These are phyloP conservation scores for Rhynchosporium graminicola DNA, from an alignment of 2,329 filamentous ascomycete species.

Conservation along the genomic window DNA sequence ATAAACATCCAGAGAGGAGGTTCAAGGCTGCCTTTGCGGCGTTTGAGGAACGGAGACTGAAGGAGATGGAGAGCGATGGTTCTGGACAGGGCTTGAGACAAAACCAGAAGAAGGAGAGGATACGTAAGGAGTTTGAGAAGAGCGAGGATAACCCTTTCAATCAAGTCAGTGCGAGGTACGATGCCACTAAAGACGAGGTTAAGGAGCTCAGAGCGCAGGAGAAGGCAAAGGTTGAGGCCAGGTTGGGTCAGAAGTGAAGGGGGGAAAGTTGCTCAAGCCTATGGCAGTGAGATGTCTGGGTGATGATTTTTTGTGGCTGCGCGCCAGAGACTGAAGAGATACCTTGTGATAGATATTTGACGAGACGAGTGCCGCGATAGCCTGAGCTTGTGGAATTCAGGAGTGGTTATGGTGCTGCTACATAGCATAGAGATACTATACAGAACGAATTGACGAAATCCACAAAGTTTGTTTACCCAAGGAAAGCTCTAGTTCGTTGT, in stretches of 20 bases:
- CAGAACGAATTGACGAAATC: not conserved
- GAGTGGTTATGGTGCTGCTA: not conserved
- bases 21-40: slow-evolving; percentile 83
- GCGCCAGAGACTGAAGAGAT: not conserved
- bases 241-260: slow-evolving; percentile 51
- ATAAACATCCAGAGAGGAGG: slow-evolving; percentile 83
- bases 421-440: not conserved
- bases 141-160: slow-evolving; percentile 95
- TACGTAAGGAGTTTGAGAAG: slow-evolving; percentile 92
- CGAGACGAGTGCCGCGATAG: not conserved
- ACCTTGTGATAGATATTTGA: not conserved
- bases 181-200: slow-evolving; percentile 78
- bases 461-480: too few relatives aligned
- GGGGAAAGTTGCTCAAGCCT: not conserved
- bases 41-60: slow-evolving; percentile 78
- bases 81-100: slow-evolving; percentile 70
- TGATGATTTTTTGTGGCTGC: not conserved
- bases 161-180: slow-evolving; percentile 74
- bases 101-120: slow-evolving; percentile 81
- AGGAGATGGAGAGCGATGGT: slow-evolving; percentile 83
- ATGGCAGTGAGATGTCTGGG: not conserved
- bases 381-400: not conserved
- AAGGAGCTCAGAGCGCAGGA: slow-evolving; percentile 65
- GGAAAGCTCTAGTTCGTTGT: not conserved
- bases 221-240: slow-evolving; percentile 71